A percentile compares a stretch with the other conserved stretches of the same genome.
Evolutionary conservation across 164 flowering plant genomes (phyloP).

Genomic region (Piper longum): DNA sequence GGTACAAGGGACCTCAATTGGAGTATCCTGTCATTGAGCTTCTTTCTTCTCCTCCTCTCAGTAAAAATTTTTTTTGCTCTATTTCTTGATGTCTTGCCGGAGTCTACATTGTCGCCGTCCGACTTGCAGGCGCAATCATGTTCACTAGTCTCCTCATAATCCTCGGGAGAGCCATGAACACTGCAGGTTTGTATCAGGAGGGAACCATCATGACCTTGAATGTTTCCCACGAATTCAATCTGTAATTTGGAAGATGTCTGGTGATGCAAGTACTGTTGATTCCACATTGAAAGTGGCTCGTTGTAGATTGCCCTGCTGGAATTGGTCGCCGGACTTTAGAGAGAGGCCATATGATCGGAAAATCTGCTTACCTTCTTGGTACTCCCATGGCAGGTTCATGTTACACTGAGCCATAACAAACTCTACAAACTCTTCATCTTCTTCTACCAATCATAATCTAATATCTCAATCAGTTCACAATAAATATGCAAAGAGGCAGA

Average conservation of each 20-base stretch:
- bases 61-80: conserved; percentile 72
- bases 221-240: conserved; percentile 18
- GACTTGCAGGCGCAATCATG: conserved; percentile 42
- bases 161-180: conserved; percentile 16
- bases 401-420: conserved; percentile 34
- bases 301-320: conserved; percentile 15
- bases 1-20: conserved; percentile 76
- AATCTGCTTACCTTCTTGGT: conserved; percentile 2
- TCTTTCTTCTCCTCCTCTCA: conserved; percentile 93
- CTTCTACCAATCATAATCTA: conserved; percentile 26
- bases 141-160: conserved; percentile 32
- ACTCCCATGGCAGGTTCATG: conserved; percentile 27
- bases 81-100: conserved; percentile 25
- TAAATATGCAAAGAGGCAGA: too few relatives aligned
- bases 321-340: conserved; percentile 7
- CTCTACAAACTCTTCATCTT: conserved; percentile 43
- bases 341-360: conserved; percentile 5
- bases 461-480: background rate
- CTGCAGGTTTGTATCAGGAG: conserved; percentile 10
- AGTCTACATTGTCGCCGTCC: conserved; percentile 61
- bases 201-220: conserved; percentile 10
- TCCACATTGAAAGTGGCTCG: conserved; percentile 17
- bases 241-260: conserved; percentile 20
- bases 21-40: conserved; percentile 78
- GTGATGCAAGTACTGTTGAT: conserved; percentile 20